phyloP scores from a whole-genome alignment of 208 protist species.

The Phytomonas francai region DNA sequence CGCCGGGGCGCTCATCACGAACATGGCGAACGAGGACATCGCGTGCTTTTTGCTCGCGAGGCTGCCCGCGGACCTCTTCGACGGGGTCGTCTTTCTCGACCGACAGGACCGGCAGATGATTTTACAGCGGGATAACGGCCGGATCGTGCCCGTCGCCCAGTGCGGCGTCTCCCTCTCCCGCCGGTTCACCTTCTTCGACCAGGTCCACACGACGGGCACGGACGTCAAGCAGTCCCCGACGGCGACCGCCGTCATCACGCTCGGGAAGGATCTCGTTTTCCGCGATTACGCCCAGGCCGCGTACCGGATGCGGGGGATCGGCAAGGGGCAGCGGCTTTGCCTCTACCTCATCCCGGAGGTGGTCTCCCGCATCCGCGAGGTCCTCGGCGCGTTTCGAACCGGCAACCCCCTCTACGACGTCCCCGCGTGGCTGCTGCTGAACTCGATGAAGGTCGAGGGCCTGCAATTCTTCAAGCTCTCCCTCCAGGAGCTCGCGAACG shows the following conservation, averaged over 20 bases:
- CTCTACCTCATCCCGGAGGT: constrained; percentile 93
- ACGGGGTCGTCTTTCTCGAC: constrained; percentile 94
- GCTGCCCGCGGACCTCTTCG: constrained; percentile 62
- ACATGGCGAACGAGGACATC: constrained; percentile 91
- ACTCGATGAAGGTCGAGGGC: constrained; percentile 80
- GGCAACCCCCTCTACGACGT: constrained; percentile 68
- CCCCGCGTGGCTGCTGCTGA: constrained; percentile 84
- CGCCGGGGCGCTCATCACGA: constrained; percentile 94
- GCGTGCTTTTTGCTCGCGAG: constrained; percentile 78
- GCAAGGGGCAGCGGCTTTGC: constrained; percentile 85
- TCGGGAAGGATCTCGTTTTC: constrained; percentile 95
- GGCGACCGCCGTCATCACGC: constrained; percentile 85
- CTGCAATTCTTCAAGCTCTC: constrained; percentile 88
- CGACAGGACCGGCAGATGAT: constrained; percentile 90
- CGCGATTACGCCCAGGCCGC: constrained; percentile 92
- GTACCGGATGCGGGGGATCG: constrained; percentile 92
- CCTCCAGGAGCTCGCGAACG: constrained; percentile 83
- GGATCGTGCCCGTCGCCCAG: constrained; percentile 80
- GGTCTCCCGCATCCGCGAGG: constrained; percentile 46
- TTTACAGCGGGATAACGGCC: constrained; percentile 78
- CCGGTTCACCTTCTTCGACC: constrained; percentile 92
- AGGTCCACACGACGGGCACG: constrained; percentile 94
- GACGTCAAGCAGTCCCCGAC: constrained; percentile 92
- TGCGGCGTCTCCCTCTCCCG: constrained; percentile 87
- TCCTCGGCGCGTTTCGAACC: constrained; percentile 37